Evolutionary conservation across 768 basidiomycete genomes (phyloP).

Genomic region (Suillus ampliporus): DNA sequence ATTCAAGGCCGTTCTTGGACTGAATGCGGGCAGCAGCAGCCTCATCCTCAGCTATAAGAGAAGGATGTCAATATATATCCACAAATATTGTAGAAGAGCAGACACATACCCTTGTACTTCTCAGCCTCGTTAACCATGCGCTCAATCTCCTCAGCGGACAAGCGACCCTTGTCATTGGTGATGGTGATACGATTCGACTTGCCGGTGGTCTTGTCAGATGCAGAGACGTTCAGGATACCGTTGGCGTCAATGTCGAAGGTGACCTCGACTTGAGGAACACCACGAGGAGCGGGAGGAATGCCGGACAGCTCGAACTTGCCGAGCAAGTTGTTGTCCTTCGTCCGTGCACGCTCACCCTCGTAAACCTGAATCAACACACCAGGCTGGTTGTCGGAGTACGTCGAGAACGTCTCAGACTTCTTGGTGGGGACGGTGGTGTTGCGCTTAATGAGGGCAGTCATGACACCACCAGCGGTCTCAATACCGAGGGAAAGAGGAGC

Average conservation of each 20-base stretch:
- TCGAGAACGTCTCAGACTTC: constrained; percentile 98
- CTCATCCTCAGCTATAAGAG: constrained; percentile 74
- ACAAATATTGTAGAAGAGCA: background rate
- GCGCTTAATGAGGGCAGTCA: constrained; percentile 98
- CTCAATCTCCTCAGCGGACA: constrained; percentile 98
- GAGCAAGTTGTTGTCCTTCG: constrained; percentile 98
- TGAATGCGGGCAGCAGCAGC: constrained; percentile 82
- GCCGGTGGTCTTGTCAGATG: constrained; percentile 95
- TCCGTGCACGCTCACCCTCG: constrained; percentile 98
- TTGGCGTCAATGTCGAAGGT: constrained; percentile 98
- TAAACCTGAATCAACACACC: constrained; percentile 98
- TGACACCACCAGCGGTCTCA: constrained; percentile 98
- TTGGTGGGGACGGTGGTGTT: constrained; percentile 99
- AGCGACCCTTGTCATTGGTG: constrained; percentile 95
- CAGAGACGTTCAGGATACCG: constrained; percentile 95
- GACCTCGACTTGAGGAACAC: constrained; percentile 97
- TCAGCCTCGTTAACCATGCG: constrained; percentile 96
- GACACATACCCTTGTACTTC: constrained; percentile 76
- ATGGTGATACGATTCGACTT: constrained; percentile 95
- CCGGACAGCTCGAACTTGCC: constrained; percentile 98
- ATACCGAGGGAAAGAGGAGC: constrained; percentile 91
- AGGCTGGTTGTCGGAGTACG: constrained; percentile 98
- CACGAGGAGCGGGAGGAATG: constrained; percentile 95
- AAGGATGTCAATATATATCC: constrained; percentile 16
- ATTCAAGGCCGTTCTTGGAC: constrained; percentile 92